Base-by-base conservation (phyloP, 257 asterid species). In the Fraxinus pennsylvanica region DNA sequence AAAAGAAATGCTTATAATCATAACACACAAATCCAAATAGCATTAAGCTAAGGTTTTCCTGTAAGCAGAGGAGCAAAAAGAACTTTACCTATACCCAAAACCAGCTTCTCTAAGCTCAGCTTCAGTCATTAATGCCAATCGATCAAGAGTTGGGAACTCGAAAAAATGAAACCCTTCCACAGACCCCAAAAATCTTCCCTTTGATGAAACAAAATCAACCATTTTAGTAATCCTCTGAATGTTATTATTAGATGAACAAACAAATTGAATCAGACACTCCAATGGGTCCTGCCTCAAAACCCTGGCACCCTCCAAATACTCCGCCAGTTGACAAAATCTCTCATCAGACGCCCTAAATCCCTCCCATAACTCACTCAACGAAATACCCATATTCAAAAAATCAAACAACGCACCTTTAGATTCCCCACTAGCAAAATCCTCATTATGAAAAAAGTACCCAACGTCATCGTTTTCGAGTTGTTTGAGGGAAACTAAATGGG, bases 211-310 rank as follows among this genome's bases (percentile, higher is more conserved):
- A 65, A 90, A 93, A 87, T 92, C 98, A 61, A 96, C 98, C 98
- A 96, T 96, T 72, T 87, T 88, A 0, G 96, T 87, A 84, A 95
- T 95, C 84, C 99, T 93, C 88, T 78, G 82, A 15, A 95, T 95
- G 76, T 93, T 89, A 78, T 95, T 95, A 78, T 95, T 95, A 22
- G 99, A 93, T 0, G 99, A 95, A 89, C 99, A 95, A 84, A 95
- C 90, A 74, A 95, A 95, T 76, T 95, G 98, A 79, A 93, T 78
- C 72, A 95, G 86, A 77, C 99, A 93, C 92, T 93, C 99, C 84
- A 95, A 78, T 9, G 98, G 98, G 14, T 91, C 97, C 85, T 95
- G 99, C 83, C 97, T 85, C 47, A 95, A 80, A 45, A 95, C 99
- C 88, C 99, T 90, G 78, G 97, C 98, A 50, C 99, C 99, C 81